phyloP scores from a whole-genome alignment of 2,329 filamentous ascomycete species.

The Fusarium protoensiforme region DNA sequence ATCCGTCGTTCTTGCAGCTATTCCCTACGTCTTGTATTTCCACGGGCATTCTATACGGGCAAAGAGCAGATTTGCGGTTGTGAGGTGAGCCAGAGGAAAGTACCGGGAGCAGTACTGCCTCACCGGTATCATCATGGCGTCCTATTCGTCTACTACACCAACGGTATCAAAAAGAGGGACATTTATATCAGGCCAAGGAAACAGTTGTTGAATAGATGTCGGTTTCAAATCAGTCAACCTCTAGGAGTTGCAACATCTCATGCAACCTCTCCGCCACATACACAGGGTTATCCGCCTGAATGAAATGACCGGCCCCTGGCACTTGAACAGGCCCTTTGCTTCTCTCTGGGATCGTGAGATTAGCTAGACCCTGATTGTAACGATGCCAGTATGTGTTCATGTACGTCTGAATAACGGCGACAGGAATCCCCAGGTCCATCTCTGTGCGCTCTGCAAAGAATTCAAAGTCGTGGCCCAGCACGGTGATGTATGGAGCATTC shows the following conservation, averaged over 20 bases:
- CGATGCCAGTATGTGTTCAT: constrained; percentile 63
- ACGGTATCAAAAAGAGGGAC: not conserved
- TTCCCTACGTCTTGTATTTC: constrained; percentile 44
- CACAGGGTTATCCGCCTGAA: constrained; percentile 63
- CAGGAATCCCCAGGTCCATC: constrained; percentile 1
- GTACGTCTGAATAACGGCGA: constrained; percentile 58
- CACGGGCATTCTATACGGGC: constrained; percentile 35
- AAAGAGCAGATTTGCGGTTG: constrained; percentile 35
- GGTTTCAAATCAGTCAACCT: not conserved
- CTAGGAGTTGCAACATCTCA: constrained; percentile 11
- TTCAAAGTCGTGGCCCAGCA: constrained; percentile 38
- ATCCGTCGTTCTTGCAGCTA: constrained; percentile 41
- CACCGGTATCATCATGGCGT: not conserved
- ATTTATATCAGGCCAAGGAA: not conserved
- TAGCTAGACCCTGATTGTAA: constrained; percentile 63
- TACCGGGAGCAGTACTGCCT: not conserved
- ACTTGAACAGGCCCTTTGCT: constrained; percentile 45
- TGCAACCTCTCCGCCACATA: constrained; percentile 50
- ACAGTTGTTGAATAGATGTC: not conserved
- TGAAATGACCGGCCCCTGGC: constrained; percentile 40
- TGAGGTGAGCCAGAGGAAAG: not conserved
- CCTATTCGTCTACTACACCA: not conserved
- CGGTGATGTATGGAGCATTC: constrained; percentile 27
- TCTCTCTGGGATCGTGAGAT: constrained; percentile 53
- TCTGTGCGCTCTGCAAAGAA: constrained; percentile 22